Percentiles rank a stretch among this genome's conserved stretches.
These are phyloP conservation scores for Prunella vulgaris DNA, from an alignment of 257 asterid genomes.

Conservation along the genomic window DNA sequence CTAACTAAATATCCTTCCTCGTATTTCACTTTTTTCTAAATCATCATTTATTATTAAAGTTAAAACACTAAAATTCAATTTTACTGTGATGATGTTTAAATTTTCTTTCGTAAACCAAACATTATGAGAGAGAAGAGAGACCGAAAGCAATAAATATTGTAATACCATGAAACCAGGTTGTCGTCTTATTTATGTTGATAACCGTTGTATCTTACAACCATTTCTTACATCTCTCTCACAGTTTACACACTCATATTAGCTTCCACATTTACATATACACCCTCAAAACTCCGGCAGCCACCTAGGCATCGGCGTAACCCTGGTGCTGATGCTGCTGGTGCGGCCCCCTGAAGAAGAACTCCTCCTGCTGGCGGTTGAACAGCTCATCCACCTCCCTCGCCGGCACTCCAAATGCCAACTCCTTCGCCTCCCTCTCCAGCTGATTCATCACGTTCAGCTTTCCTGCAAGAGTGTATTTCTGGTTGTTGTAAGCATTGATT, in stretches of 20 bases:
- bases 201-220: not conserved
- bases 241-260: not conserved
- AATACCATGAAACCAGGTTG: not conserved
- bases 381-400: conserved; percentile 64
- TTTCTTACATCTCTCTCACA: not conserved
- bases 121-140: too few species aligned
- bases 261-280: conserved; percentile 6
- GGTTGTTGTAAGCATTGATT: conserved; percentile 37
- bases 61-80: too few species aligned
- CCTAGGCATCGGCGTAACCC: conserved; percentile 21
- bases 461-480: conserved; percentile 44
- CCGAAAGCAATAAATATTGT: not conserved
- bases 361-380: conserved; percentile 42
- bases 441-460: conserved; percentile 44
- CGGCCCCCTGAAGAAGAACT: conserved; percentile 64
- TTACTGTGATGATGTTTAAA: too few species aligned
- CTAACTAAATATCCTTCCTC: too few species aligned
- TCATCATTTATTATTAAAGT: too few species aligned
- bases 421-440: conserved; percentile 53
- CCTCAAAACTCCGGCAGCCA: conserved; percentile 12
- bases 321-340: conserved; percentile 36
- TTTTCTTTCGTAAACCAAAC: too few species aligned
- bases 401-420: conserved; percentile 52
- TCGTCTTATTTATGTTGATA: conserved; percentile 16
- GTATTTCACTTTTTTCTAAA: too few species aligned